Conservation (phyloP, 1,284 basidiomycete genomes). For the Apiotrichum laibachii region DNA sequence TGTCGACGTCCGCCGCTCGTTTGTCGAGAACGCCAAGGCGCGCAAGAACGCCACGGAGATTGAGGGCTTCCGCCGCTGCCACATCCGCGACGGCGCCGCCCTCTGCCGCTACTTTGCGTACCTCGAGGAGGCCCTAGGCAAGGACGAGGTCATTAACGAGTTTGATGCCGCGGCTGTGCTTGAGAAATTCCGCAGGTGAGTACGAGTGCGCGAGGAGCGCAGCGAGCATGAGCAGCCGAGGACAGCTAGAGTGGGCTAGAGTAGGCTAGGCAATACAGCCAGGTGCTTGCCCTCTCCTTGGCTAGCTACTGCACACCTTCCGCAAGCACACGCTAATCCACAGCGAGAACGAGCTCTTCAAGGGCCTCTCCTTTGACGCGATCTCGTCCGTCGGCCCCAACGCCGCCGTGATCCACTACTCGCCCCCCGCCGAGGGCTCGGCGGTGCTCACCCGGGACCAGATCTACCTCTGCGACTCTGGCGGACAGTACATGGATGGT, state of each 20-base stretch:
- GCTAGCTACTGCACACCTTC: too few species aligned
- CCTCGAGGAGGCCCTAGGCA: constrained; percentile 78
- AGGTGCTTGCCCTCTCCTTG: too few species aligned
- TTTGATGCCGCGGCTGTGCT: constrained; percentile 76
- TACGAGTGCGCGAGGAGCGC: constrained; percentile 22
- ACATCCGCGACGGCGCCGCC: constrained; percentile 87
- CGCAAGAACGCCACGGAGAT: constrained; percentile 86
- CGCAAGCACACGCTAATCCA: constrained; percentile 18
- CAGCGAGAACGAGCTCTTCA: constrained; percentile 74
- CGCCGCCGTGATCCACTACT: constrained; percentile 92
- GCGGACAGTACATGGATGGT: constrained; percentile 82
- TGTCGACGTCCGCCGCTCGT: constrained; percentile 64
- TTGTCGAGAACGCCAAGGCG: constrained; percentile 77
- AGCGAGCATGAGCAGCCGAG: too few species aligned
- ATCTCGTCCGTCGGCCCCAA: constrained; percentile 89
- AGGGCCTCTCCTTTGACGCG: constrained; percentile 84
- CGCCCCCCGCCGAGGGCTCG: constrained; percentile 70
- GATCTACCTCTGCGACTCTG: constrained; percentile 94
- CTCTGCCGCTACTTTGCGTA: constrained; percentile 86
- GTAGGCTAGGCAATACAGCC: too few species aligned
- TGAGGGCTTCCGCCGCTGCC: constrained; percentile 82
- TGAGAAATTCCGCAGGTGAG: constrained; percentile 74
- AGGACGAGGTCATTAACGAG: constrained; percentile 70
- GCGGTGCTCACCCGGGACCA: constrained; percentile 72
- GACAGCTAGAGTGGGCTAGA: too few species aligned